A percentile compares a stretch with the other conserved stretches of the same genome.
Evolutionary conservation across 345 rosid genomes (phyloP).

Genomic region (Chamaenerion angustifolium): DNA sequence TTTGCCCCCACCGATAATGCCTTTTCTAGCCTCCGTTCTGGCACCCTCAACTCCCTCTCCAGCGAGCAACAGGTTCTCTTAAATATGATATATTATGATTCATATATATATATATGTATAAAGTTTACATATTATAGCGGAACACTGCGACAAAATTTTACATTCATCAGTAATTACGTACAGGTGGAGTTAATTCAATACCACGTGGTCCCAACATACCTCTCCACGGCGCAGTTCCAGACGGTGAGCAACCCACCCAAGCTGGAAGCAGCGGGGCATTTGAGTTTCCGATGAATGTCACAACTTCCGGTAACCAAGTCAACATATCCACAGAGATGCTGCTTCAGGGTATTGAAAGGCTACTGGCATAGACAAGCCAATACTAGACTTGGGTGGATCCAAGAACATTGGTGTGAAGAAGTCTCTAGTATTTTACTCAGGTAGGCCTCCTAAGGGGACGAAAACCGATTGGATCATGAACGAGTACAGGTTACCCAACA

Average conservation of each 20-base stretch:
- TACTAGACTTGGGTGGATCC: constrained; percentile 20
- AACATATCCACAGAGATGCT: constrained; percentile 32
- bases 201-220: constrained; percentile 20
- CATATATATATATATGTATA: too few species aligned
- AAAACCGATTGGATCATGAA: constrained; percentile 48
- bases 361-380: constrained; percentile 26
- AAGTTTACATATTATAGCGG: too few species aligned
- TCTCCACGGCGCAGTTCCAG: constrained; percentile 25
- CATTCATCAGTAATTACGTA: too few species aligned
- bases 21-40: constrained; percentile 21
- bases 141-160: too few species aligned
- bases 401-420: constrained; percentile 39
- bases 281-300: constrained; percentile 20
- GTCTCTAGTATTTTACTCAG: constrained; percentile 31
- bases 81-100: too few species aligned
- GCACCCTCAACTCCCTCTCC: constrained; percentile 23
- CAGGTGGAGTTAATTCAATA: constrained; percentile 25
- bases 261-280: constrained; percentile 19
- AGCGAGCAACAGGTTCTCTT: constrained; percentile 16
- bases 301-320: constrained; percentile 5
- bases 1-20: constrained; percentile 23
- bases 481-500: constrained; percentile 29
- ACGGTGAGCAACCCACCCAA: constrained; percentile 35
- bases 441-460: constrained; percentile 27
- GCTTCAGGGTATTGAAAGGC: constrained; percentile 40